phyloP scores from a whole-genome alignment of 1,139 yeast species.

The Geotrichum siamense region DNA sequence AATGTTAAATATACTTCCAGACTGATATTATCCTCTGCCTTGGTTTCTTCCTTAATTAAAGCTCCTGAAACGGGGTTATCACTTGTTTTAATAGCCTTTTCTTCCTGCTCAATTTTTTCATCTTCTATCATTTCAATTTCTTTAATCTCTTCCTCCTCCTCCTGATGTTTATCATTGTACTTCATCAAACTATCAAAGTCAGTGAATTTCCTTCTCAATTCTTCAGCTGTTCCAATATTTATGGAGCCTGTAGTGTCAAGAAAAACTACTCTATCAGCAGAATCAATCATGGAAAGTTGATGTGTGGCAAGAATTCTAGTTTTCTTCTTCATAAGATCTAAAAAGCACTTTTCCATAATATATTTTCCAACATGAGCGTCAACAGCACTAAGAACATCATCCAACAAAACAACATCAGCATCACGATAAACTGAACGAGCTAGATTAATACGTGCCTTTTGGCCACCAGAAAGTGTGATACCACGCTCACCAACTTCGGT shows the following conservation, averaged over 20 bases:
- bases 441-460: slow-evolving; percentile 76
- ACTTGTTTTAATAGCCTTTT: slow-evolving; percentile 23
- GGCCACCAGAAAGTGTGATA: slow-evolving; percentile 87
- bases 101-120: slow-evolving; percentile 23
- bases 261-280: slow-evolving; percentile 62
- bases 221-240: slow-evolving; percentile 52
- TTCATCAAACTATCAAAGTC: slow-evolving; percentile 50
- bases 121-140: slow-evolving; percentile 21
- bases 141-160: slow-evolving; percentile 34
- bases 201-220: slow-evolving; percentile 40
- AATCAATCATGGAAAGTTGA: slow-evolving; percentile 59
- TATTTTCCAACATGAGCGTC: slow-evolving; percentile 87
- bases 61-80: slow-evolving; percentile 23
- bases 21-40: slow-evolving; percentile 44
- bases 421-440: slow-evolving; percentile 80
- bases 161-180: slow-evolving; percentile 37
- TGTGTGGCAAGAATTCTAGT: slow-evolving; percentile 83
- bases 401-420: slow-evolving; percentile 60
- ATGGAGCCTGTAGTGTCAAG: slow-evolving; percentile 61
- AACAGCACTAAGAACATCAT: slow-evolving; percentile 86
- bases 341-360: slow-evolving; percentile 63
- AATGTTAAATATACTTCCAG: slow-evolving; percentile 45
- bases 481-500: slow-evolving; percentile 94
- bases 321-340: slow-evolving; percentile 48
- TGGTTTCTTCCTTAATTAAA: slow-evolving; percentile 44